Evolutionary conservation across 257 asterid genomes (phyloP).

Genomic region (Solanum dulcamara): DNA sequence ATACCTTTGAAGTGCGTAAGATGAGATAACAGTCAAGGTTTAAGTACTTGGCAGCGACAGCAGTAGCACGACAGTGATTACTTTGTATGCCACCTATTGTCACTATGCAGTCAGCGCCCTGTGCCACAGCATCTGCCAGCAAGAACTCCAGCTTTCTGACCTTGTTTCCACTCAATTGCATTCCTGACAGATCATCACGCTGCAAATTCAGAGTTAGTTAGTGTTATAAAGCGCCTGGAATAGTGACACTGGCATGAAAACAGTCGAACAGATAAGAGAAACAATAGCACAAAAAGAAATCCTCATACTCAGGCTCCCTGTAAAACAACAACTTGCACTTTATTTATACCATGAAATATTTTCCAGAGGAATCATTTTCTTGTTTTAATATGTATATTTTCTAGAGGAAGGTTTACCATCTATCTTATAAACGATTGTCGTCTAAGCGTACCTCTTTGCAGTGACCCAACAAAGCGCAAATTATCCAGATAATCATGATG

Average conservation of each 20-base stretch:
- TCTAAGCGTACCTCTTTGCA: background rate
- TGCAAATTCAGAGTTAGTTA: conserved; percentile 19
- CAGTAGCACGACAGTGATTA: conserved; percentile 96
- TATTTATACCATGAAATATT: background rate
- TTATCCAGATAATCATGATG: background rate
- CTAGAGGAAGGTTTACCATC: background rate
- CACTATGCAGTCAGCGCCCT: conserved; percentile 82
- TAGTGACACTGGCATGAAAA: background rate
- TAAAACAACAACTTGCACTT: background rate
- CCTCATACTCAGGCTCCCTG: background rate
- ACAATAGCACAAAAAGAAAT: background rate
- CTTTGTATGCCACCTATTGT: conserved; percentile 98
- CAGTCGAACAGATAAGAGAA: background rate
- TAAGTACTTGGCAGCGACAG: conserved; percentile 89
- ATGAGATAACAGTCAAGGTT: conserved; percentile 84
- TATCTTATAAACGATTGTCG: background rate
- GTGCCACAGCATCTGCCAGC: conserved; percentile 87
- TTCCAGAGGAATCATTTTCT: background rate
- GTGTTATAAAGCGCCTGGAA: conserved; percentile 7
- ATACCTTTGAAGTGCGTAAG: conserved; percentile 88
- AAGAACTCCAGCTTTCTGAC: conserved; percentile 94
- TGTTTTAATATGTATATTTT: background rate
- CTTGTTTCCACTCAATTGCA: conserved; percentile 98
- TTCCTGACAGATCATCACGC: conserved; percentile 98
- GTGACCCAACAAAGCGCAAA: background rate